A percentile compares a stretch with the other conserved stretches of the same genome.
Evolutionary conservation across 2,329 filamentous ascomycete genomes (phyloP).

Genomic region (Xylaria polymorpha): DNA sequence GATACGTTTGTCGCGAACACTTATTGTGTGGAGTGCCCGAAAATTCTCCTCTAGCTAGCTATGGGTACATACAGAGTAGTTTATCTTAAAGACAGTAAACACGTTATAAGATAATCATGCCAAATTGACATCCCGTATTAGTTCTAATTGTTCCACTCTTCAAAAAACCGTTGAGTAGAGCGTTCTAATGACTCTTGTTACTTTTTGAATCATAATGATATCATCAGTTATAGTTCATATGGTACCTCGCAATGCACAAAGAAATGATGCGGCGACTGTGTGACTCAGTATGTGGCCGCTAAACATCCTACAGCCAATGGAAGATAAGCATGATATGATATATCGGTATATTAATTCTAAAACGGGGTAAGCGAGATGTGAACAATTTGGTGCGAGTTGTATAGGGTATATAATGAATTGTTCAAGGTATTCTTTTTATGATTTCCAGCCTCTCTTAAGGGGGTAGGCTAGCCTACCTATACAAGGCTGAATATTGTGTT

Average conservation of each 20-base stretch:
- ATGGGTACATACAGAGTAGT: neutral
- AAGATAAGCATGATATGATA: neutral
- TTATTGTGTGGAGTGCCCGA: neutral
- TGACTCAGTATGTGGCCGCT: neutral
- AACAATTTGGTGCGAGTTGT: neutral
- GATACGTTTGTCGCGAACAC: neutral
- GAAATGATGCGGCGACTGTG: neutral
- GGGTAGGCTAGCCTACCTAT: neutral
- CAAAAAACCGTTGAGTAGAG: too few relatives aligned
- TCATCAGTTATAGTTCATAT: too few relatives aligned
- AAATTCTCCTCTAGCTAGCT: neutral
- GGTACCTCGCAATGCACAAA: neutral
- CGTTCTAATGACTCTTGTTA: neutral
- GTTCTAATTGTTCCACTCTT: neutral
- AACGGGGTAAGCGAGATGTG: neutral
- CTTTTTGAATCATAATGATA: neutral
- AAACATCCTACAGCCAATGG: neutral
- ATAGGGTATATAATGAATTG: neutral
- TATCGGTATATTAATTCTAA: neutral
- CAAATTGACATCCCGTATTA: neutral
- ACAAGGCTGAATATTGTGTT: too few relatives aligned
- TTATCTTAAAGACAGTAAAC: neutral
- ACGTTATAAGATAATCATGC: neutral
- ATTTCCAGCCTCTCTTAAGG: neutral
- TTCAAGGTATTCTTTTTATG: neutral